These are phyloP conservation scores for Nicotiana tabacum DNA, from an alignment of 257 asterid genomes.

Conservation along the genomic window DNA sequence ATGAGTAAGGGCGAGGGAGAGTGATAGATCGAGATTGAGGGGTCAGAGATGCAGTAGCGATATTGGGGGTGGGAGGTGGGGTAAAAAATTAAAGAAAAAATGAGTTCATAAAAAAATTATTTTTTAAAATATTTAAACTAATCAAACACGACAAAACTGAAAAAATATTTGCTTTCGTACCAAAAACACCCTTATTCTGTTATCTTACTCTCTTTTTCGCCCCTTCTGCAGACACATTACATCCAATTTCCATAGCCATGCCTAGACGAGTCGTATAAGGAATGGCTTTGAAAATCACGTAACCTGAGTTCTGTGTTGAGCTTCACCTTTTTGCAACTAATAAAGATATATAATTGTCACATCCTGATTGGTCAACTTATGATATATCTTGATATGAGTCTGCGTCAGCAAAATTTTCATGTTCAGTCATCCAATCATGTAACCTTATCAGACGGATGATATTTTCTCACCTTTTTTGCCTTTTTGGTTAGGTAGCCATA, in stretches of 20 bases:
- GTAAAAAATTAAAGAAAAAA: too few species aligned
- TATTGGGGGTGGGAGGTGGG: too few species aligned
- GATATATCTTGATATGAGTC: background rate
- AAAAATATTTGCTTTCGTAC: too few species aligned
- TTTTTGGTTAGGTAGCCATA: background rate
- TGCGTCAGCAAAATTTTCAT: background rate
- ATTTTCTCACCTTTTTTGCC: background rate
- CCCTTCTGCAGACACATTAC: too few species aligned
- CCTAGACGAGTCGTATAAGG: background rate
- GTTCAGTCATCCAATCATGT: background rate
- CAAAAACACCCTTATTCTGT: too few species aligned
- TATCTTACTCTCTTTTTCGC: too few species aligned
- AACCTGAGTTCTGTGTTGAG: background rate
- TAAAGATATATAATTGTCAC: background rate
- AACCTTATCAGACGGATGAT: conserved; percentile 1
- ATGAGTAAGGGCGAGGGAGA: too few species aligned
- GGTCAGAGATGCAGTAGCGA: too few species aligned
- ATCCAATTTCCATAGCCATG: background rate
- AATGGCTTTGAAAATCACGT: background rate
- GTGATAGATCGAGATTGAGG: too few species aligned
- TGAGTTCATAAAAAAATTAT: too few species aligned
- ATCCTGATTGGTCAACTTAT: background rate
- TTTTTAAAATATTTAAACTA: too few species aligned
- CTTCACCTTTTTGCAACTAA: background rate
- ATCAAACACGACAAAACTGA: too few species aligned